Base-by-base conservation (phyloP, 345 rosid species). In the Syzygium oleosum region DNA sequence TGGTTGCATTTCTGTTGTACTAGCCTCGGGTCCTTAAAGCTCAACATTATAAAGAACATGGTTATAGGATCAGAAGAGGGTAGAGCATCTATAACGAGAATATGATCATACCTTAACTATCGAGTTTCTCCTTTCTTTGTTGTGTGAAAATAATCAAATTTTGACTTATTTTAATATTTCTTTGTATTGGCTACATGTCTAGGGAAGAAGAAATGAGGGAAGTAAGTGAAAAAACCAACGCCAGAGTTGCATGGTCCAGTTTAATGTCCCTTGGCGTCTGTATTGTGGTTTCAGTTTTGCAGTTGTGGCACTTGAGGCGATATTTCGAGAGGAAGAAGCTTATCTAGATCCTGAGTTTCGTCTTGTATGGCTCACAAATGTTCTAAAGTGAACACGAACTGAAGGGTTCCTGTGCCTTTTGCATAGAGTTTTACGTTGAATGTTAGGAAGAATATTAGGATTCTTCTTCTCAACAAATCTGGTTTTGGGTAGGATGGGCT, bases 181-280 rank as follows among this genome's bases (percentile, higher is more conserved):
- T 73, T 73, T 6, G 23, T 5, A 84, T n/a, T 61, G 68, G n/a
- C 52, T 22, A 13, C 16, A n/a, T n/a, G 49, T 49, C 85, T 95
- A 95, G 98, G 93, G 98, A 96, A 92, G 94, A 94, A 0, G 94
- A 92, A 31, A 93, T 95, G 98, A 92, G 98, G 87, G 94, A 91
- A 91, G 94, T 93, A 51, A 95, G 96, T 73, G 98, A 96, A 92
- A 80, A 9, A 87, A 95, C 98, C n/a, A 95, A 94, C 88, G 90
- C 93, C 49, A 93, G 92, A 87, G 98, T 95, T 87, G 98, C 97
- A 80, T 87, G 97, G 98, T 94, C 91, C 91, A 93, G 98, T 87
- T 92, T 95, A 61, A 91, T 95, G 96, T 93, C 98, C 4, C 87
- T 96, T 12, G 96, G 96, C 16, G 52, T 94, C 78, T 96, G 97